These are phyloP conservation scores for Multifurca ochricompacta DNA, from an alignment of 768 basidiomycete species.

Conservation along the genomic window DNA sequence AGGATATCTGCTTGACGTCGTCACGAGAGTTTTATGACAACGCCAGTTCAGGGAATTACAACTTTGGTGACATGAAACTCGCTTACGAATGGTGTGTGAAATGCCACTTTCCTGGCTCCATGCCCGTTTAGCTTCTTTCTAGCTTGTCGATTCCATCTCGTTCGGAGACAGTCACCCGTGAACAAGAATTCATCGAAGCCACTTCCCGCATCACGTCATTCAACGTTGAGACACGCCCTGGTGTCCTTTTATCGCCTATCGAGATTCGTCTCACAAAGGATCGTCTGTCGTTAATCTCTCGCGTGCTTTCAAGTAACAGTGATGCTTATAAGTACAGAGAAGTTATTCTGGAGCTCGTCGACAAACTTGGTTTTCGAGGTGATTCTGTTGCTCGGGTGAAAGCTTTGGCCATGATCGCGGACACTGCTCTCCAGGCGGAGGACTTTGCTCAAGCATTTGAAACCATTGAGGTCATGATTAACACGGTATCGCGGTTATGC, in stretches of 20 bases:
- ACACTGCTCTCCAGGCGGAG: slow-evolving; percentile 74
- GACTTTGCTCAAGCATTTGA: slow-evolving; percentile 74
- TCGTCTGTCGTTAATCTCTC: slow-evolving; percentile 78
- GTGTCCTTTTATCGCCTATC: slow-evolving; percentile 77
- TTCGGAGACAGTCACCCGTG: slow-evolving; percentile 53
- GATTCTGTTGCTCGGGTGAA: slow-evolving; percentile 75
- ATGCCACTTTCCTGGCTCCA: neutral
- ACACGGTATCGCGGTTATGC: slow-evolving; percentile 46
- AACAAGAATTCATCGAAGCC: slow-evolving; percentile 94
- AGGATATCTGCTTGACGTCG: slow-evolving; percentile 72
- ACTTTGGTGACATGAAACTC: slow-evolving; percentile 90
- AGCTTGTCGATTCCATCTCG: slow-evolving; percentile 71
- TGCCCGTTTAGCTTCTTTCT: neutral
- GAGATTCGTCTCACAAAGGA: slow-evolving; percentile 92
- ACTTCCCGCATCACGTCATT: slow-evolving; percentile 94
- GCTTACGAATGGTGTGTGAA: slow-evolving; percentile 83
- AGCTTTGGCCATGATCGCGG: slow-evolving; percentile 83
- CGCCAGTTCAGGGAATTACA: slow-evolving; percentile 85
- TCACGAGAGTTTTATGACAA: slow-evolving; percentile 95
- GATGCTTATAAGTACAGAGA: slow-evolving; percentile 90
- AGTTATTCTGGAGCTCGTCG: slow-evolving; percentile 82
- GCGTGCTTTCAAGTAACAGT: slow-evolving; percentile 73
- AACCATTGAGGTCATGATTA: slow-evolving; percentile 63
- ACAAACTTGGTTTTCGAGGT: slow-evolving; percentile 75
- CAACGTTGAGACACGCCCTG: slow-evolving; percentile 67